Percentiles rank a stretch among this genome's conserved stretches.
Evolutionary conservation across 2,329 filamentous ascomycete genomes (phyloP).

Genomic region (Ascosphaera apis): DNA sequence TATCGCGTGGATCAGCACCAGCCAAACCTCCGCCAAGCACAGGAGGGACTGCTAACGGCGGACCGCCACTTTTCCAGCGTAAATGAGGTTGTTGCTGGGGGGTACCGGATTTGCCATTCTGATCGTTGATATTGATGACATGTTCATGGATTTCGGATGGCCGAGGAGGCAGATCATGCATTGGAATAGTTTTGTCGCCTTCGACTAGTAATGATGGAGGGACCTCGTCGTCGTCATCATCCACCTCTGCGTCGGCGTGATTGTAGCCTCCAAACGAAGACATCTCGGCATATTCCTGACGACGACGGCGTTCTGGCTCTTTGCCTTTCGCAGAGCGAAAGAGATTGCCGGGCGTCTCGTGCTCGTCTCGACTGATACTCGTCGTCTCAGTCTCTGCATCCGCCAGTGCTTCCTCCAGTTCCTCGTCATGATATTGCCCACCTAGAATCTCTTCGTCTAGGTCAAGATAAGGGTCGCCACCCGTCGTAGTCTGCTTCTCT

Average conservation of each 20-base stretch:
- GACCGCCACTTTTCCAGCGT: conserved; percentile 9
- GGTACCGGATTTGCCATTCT: neutral
- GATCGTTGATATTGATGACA: conserved; percentile 9
- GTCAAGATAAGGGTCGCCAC: neutral
- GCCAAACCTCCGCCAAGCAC: conserved; percentile 15
- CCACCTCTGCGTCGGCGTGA: conserved; percentile 6
- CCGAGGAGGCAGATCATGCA: neutral
- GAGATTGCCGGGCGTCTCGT: neutral
- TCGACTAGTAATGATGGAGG: conserved; percentile 40
- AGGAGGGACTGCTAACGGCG: conserved; percentile 2
- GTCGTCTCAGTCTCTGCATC: conserved; percentile 22
- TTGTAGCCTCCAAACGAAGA: neutral
- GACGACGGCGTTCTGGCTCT: neutral
- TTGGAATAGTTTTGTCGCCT: conserved; percentile 12
- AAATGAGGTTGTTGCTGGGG: conserved; percentile 6
- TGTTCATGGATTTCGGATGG: conserved; percentile 1
- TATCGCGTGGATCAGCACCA: conserved; percentile 40
- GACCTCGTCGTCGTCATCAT: conserved; percentile 38
- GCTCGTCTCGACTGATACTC: conserved; percentile 2
- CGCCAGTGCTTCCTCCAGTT: conserved; percentile 32
- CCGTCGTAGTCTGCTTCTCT: conserved; percentile 3
- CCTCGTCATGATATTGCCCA: conserved; percentile 30
- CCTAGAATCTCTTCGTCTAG: conserved; percentile 25
- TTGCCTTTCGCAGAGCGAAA: neutral
- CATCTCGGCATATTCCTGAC: neutral